A percentile compares a stretch with the other conserved stretches of the same genome.
Conservation (phyloP, 2,329 filamentous ascomycete species). For the Aspergillus brasiliensis region DNA sequence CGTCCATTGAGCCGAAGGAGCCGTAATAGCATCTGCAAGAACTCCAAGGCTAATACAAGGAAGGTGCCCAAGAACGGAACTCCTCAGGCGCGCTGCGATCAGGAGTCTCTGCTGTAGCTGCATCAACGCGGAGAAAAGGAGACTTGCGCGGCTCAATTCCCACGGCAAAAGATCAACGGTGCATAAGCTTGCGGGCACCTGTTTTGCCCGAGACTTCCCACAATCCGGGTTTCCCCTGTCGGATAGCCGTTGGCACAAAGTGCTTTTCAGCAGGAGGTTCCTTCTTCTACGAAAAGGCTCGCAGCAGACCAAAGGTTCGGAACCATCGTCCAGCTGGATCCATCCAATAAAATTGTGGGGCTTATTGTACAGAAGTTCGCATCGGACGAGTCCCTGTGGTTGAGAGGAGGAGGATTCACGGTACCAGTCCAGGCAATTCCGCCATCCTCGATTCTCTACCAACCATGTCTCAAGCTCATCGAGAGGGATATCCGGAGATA, state of each 20-base stretch:
- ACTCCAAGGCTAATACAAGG: neutral
- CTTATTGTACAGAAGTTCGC: constrained; percentile 1
- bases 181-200: neutral
- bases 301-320: neutral
- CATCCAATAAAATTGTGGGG: neutral
- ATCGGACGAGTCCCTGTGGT: neutral
- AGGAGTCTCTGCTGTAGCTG: neutral
- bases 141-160: constrained; percentile 2
- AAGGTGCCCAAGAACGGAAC: neutral
- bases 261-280: neutral
- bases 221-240: neutral
- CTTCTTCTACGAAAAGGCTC: constrained; percentile 1
- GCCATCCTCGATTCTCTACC: neutral
- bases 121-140: neutral
- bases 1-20: constrained; percentile 1
- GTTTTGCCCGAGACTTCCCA: neutral
- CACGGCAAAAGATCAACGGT: constrained; percentile 1
- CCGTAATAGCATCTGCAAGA: constrained; percentile 2
- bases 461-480: neutral
- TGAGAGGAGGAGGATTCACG: neutral
- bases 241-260: neutral
- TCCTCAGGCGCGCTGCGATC: neutral
- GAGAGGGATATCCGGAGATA: constrained; percentile 1
- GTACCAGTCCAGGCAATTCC: constrained; percentile 1
- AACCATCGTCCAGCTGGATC: neutral